These are phyloP conservation scores for Alternaria sp. DNA, from an alignment of 2,329 filamentous ascomycete genomes.

Conservation along the genomic window DNA sequence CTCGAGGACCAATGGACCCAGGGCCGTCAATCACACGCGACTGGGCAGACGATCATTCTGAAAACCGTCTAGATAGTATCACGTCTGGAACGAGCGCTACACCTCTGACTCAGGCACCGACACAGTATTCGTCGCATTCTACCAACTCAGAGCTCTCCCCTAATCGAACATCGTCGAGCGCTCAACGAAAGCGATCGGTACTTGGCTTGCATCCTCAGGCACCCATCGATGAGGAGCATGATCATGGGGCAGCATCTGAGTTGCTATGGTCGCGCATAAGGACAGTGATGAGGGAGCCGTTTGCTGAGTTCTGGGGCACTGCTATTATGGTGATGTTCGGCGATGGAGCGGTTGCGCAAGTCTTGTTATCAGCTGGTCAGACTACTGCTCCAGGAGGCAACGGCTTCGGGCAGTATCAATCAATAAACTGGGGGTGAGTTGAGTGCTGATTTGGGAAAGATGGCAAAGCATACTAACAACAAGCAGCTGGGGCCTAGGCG, in stretches of 20 bases:
- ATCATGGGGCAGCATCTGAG: constrained; percentile 46
- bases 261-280: constrained; percentile 52
- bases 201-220: constrained; percentile 53
- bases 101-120: constrained; percentile 28
- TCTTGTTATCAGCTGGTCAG: constrained; percentile 50
- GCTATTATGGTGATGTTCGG: constrained; percentile 56
- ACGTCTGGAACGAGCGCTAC: constrained; percentile 21
- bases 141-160: constrained; percentile 16
- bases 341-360: constrained; percentile 56
- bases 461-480: constrained; percentile 8
- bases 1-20: constrained; percentile 26
- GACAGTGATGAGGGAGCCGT: constrained; percentile 53
- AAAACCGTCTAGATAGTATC: constrained; percentile 17
- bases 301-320: constrained; percentile 56
- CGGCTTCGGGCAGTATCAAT: constrained; percentile 55
- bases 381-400: constrained; percentile 53
- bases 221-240: constrained; percentile 55
- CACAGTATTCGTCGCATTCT: constrained; percentile 27
- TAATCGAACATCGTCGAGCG: constrained; percentile 34
- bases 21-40: constrained; percentile 31
- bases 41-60: constrained; percentile 26
- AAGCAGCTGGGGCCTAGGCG: constrained; percentile 48
- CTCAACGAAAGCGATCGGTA: constrained; percentile 33
- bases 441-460: background rate
- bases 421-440: constrained; percentile 54